These are phyloP conservation scores for Vitis amurensis DNA, from an alignment of 164 flowering plant genomes.

Conservation along the genomic window DNA sequence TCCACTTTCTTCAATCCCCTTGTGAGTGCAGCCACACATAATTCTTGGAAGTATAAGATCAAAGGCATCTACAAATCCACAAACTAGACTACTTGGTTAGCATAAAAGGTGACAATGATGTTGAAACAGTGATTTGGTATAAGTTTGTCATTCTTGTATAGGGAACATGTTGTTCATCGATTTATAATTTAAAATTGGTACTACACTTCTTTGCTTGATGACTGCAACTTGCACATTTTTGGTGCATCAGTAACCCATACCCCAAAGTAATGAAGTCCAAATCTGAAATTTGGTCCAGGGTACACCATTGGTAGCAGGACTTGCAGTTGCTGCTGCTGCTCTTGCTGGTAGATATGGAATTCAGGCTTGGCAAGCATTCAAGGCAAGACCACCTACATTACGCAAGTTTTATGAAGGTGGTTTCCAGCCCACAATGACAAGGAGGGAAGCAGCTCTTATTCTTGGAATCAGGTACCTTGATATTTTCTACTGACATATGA, in stretches of 20 bases:
- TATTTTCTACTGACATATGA: too few species aligned
- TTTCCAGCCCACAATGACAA: conserved; percentile 82
- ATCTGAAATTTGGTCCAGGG: conserved; percentile 37
- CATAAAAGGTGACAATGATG: neutral
- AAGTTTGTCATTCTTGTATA: too few species aligned
- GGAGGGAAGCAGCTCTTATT: conserved; percentile 89
- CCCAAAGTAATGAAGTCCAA: neutral
- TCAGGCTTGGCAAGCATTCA: conserved; percentile 87
- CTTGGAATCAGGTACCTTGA: conserved; percentile 75
- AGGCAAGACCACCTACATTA: conserved; percentile 72
- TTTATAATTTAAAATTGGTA: neutral
- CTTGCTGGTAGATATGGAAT: conserved; percentile 78
- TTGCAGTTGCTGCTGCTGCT: conserved; percentile 84
- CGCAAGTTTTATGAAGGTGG: conserved; percentile 94
- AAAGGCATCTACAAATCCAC: neutral
- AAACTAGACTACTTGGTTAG: too few species aligned
- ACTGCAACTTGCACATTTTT: neutral
- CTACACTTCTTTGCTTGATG: neutral
- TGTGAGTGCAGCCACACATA: neutral
- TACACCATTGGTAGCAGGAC: conserved; percentile 73
- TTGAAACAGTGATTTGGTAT: neutral
- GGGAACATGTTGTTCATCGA: too few species aligned
- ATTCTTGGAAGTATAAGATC: neutral
- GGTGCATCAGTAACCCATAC: neutral
- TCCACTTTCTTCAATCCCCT: neutral